Conservation (phyloP, 306 rosid species). For the Casuarina equisetifolia region DNA sequence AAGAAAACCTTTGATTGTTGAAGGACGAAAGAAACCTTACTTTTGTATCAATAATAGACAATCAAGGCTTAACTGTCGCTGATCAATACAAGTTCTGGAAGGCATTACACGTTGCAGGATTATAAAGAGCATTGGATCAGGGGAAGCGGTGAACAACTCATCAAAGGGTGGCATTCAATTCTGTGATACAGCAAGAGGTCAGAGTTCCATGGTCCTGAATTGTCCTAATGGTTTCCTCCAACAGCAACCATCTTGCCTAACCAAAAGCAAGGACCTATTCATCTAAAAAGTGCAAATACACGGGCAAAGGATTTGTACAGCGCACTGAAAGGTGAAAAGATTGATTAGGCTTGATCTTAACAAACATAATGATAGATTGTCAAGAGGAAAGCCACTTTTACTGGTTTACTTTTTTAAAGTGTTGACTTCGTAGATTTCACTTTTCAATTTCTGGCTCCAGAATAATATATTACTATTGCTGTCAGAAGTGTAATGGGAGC, state of each 20-base stretch:
- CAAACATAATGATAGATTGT: constrained; percentile 9
- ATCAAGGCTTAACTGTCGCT: too few species aligned
- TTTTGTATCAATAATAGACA: too few species aligned
- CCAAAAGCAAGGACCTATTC: not conserved
- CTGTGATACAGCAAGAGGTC: not conserved
- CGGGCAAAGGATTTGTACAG: not conserved
- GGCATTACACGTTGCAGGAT: too few species aligned
- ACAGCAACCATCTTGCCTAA: not conserved
- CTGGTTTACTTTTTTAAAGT: constrained; percentile 4
- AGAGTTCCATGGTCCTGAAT: not conserved
- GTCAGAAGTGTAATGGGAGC: not conserved
- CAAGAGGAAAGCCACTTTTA: constrained; percentile 9
- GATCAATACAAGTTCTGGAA: too few species aligned
- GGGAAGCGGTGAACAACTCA: too few species aligned
- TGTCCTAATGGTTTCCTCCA: not conserved
- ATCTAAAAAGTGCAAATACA: not conserved
- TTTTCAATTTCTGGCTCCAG: not conserved
- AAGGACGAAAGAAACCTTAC: too few species aligned
- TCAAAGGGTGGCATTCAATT: too few species aligned
- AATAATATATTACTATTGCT: not conserved
- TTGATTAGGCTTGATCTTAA: constrained; percentile 16
- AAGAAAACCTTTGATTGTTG: too few species aligned
- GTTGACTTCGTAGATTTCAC: constrained; percentile 13
- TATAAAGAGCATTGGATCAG: too few species aligned
- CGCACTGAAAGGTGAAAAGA: constrained; percentile 16